Evolutionary conservation across 257 asterid species (phyloP), one percentile per base, ranked within the genome.

Genomic region (Lycium ferocissimum): DNA sequence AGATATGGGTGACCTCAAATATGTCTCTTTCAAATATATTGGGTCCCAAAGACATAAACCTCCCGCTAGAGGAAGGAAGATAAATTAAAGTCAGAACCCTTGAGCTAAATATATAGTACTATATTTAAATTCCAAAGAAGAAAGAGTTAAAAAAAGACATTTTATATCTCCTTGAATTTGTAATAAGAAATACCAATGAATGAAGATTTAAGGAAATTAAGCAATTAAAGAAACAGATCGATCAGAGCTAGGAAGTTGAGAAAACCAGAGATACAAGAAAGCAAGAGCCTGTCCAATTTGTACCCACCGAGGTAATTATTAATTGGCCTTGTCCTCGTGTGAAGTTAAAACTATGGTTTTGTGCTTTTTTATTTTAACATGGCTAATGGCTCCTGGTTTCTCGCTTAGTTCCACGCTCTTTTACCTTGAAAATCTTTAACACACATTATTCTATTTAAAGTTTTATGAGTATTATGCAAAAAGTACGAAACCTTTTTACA

Each of bases 261-360:
- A 84, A 81, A 87, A 87, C 86, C 67, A 83, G 92, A 85, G 89
- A 92, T 86, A 38, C 94, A 88, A 90, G 33, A 92, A 93, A 91
- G 93, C 91, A 92, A 92, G 94, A 89, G 93, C 92, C 90, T 90
- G 92, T 91, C 93, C 67, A 40, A 84, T 85, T 92, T 92, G 92
- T 61, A 87, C 53, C 79, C 87, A 90, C 83, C 94, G 86, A 92
- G 95, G 92, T 90, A 66, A 89, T 38, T 70, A 71, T 87, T 89
- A 85, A 87, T 85, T 91, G 57, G 20, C 81, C 85, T 90, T 90
- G 92, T 94, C 93, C 85, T 86, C 86, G 70, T 85, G 85, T 85
- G 38, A 56, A 13, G 81, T 59, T 84, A 53, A 79, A 79, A 80
- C 61, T 84, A 69, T 76, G 63, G 85, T 53, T 79, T 89, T 62